phyloP scores from a whole-genome alignment of 2,329 filamentous ascomycete species.

The Colletotrichum ledebouriae region DNA sequence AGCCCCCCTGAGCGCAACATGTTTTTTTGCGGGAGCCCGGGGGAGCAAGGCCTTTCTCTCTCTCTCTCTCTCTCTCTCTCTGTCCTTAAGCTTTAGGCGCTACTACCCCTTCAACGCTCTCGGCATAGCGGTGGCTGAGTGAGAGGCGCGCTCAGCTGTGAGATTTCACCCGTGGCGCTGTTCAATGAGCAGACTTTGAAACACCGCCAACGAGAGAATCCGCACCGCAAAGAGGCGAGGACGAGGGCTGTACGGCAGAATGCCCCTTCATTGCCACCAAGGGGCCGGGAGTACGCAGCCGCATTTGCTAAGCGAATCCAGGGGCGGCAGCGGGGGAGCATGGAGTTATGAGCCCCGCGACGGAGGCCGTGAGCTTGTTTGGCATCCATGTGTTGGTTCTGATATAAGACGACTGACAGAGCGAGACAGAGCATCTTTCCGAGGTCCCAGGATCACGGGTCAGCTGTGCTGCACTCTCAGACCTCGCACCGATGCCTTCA shows the following conservation, averaged over 20 bases:
- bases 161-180: background rate
- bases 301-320: constrained; percentile 3
- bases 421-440: background rate
- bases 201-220: background rate
- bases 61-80: no score
- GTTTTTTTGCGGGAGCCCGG: background rate
- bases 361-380: constrained; percentile 10
- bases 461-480: constrained; percentile 3
- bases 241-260: no score
- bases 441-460: background rate
- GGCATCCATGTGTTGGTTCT: constrained; percentile 1
- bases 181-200: constrained; percentile 10
- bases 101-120: constrained; percentile 7
- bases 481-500: constrained; percentile 6
- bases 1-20: background rate
- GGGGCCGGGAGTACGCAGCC: constrained; percentile 1
- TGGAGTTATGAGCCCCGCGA: constrained; percentile 5
- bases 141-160: background rate
- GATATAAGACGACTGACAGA: constrained; percentile 3
- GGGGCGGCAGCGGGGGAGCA: constrained; percentile 4
- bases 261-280: background rate
- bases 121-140: constrained; percentile 38
- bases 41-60: background rate
- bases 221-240: background rate
- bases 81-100: constrained; percentile 21